phyloP scores from a whole-genome alignment of 495 filamentous ascomycete species.

The Corynascus novoguineensis region DNA sequence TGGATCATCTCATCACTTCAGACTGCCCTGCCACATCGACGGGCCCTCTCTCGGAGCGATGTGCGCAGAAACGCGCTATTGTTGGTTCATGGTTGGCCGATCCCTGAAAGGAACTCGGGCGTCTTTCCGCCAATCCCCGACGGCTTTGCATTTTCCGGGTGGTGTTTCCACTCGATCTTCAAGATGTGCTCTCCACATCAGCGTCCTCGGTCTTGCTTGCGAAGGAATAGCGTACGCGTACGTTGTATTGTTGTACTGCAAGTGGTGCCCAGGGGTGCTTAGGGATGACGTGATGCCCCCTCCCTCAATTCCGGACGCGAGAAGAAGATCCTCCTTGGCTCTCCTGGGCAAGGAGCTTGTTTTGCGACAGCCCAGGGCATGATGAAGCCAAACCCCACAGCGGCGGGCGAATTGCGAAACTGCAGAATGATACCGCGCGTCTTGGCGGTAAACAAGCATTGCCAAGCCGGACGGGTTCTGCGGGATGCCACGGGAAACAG shows the following conservation, averaged over 20 bases:
- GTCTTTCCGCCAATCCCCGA: not conserved
- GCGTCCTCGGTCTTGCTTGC: no score
- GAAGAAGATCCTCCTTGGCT: not conserved
- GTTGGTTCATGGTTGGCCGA: conserved; percentile 1
- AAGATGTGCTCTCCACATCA: no score
- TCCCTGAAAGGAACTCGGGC: not conserved
- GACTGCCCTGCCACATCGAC: not conserved
- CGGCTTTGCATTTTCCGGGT: no score
- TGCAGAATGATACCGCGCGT: not conserved
- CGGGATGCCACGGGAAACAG: no score
- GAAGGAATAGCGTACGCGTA: no score
- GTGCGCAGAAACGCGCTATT: not conserved
- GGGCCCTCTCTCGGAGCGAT: not conserved
- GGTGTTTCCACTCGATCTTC: no score
- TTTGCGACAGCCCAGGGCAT: not conserved
- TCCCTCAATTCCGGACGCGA: not conserved
- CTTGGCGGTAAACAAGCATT: conserved; percentile 15
- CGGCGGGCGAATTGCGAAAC: not conserved
- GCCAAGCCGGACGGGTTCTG: conserved; percentile 2
- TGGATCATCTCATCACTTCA: not conserved
- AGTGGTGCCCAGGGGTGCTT: no score
- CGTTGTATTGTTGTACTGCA: no score
- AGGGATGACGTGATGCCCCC: not conserved
- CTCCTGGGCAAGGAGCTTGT: conserved; percentile 16
- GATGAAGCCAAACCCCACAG: not conserved